Conservation (phyloP, 352 stramenopile genomes). For the Phytophthora idaei region DNA sequence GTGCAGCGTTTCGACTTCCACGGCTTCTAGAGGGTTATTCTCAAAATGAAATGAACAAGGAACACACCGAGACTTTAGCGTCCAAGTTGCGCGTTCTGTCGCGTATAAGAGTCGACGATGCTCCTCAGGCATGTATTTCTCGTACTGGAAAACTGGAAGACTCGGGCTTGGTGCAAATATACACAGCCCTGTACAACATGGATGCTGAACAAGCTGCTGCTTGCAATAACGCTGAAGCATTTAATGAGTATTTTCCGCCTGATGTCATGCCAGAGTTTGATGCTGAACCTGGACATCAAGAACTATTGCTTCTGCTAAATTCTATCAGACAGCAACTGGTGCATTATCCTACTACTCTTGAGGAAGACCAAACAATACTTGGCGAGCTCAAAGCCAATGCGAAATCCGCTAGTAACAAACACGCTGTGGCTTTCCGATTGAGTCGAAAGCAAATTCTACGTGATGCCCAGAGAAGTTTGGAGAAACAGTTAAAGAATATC, state of each 20-base stretch:
- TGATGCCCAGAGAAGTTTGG: slow-evolving; percentile 26
- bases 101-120: slow-evolving; percentile 43
- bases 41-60: neutral
- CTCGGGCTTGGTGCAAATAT: slow-evolving; percentile 37
- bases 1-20: slow-evolving; percentile 55
- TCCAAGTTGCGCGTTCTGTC: slow-evolving; percentile 34
- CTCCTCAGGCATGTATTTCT: slow-evolving; percentile 39
- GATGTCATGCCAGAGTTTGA: slow-evolving; percentile 20
- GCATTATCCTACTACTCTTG: slow-evolving; percentile 46
- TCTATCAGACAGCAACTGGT: slow-evolving; percentile 28
- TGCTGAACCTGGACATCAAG: slow-evolving; percentile 4
- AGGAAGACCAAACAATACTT: slow-evolving; percentile 34
- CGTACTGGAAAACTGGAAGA: slow-evolving; percentile 35
- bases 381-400: neutral
- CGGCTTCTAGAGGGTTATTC: slow-evolving; percentile 10
- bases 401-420: neutral
- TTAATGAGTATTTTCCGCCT: slow-evolving; percentile 44
- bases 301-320: slow-evolving; percentile 12
- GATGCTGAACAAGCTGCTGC: slow-evolving; percentile 17
- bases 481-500: slow-evolving; percentile 1
- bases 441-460: slow-evolving; percentile 63
- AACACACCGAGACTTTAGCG: slow-evolving; percentile 17
- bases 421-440: slow-evolving; percentile 52
- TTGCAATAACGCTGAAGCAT: slow-evolving; percentile 34
- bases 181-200: slow-evolving; percentile 35